phyloP scores from a whole-genome alignment of 371 early-diverging fungal species.

The Syncephalastrum sp. region DNA sequence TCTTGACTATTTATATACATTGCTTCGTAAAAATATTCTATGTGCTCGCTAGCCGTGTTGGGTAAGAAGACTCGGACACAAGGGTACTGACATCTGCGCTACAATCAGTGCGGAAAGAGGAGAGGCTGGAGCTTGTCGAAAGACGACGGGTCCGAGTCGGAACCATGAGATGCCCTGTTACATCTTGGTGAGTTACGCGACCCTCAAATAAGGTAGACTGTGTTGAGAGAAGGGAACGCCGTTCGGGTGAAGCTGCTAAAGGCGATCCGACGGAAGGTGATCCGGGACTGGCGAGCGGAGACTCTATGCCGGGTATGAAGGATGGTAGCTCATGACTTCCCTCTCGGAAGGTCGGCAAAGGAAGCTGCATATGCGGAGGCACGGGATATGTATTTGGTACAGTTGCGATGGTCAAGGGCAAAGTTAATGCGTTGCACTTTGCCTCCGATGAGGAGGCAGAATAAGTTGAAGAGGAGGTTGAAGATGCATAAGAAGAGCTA shows the following conservation, averaged over 20 bases:
- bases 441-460: conserved; percentile 9
- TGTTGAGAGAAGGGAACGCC: conserved; percentile 6
- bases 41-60: conserved; percentile 8
- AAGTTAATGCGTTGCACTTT: conserved; percentile 7
- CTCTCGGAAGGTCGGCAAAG: conserved; percentile 18
- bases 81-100: conserved; percentile 11
- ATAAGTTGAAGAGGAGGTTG: conserved; percentile 3
- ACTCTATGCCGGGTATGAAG: conserved; percentile 32
- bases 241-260: not conserved
- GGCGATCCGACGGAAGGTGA: conserved; percentile 10
- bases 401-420: conserved; percentile 36
- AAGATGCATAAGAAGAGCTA: conserved; percentile 1
- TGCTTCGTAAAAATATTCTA: conserved; percentile 1
- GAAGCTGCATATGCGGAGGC: conserved; percentile 26
- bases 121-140: conserved; percentile 8
- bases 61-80: conserved; percentile 10
- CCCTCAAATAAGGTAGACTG: conserved; percentile 9
- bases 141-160: conserved; percentile 12
- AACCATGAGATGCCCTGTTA: conserved; percentile 27
- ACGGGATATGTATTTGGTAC: conserved; percentile 25
- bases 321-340: conserved; percentile 17
- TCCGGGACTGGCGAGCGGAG: conserved; percentile 31
- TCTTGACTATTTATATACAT: not conserved
- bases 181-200: conserved; percentile 15
- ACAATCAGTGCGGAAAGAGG: conserved; percentile 6